Conservation (phyloP, 148 eudicot genomes). For the Silene uniflora region DNA sequence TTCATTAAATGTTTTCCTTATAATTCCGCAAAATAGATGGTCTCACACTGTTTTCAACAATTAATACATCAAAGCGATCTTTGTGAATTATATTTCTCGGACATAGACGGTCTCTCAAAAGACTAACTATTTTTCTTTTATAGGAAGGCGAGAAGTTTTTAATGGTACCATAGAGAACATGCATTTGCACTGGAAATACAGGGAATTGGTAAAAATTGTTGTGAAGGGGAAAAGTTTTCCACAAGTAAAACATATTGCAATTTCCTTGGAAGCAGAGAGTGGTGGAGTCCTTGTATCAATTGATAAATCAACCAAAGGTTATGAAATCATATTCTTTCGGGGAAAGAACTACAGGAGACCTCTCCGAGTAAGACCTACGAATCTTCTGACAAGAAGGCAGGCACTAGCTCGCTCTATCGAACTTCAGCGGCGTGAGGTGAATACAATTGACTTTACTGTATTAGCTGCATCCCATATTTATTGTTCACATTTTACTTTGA, state of each 20-base stretch:
- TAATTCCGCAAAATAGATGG: not conserved
- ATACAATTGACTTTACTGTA: not conserved
- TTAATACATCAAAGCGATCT: not conserved
- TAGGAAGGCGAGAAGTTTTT: conserved; percentile 80
- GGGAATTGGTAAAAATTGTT: conserved; percentile 79
- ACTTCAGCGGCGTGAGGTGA: conserved; percentile 91
- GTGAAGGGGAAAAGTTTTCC: conserved; percentile 57
- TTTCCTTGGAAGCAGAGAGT: conserved; percentile 81
- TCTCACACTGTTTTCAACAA: too few species aligned
- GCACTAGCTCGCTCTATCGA: conserved; percentile 93
- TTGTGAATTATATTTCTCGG: too few species aligned
- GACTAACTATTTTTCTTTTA: conserved; percentile 1
- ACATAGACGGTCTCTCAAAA: too few species aligned
- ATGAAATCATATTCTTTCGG: conserved; percentile 71
- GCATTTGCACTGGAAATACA: conserved; percentile 86
- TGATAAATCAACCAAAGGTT: conserved; percentile 73
- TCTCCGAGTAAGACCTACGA: conserved; percentile 48
- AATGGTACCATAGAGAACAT: conserved; percentile 84
- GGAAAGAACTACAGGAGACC: conserved; percentile 92
- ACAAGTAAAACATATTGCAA: conserved; percentile 77
- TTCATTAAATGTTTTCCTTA: conserved; percentile 6
- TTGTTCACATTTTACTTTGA: too few species aligned
- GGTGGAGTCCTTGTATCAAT: conserved; percentile 73
- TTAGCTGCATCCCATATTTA: too few species aligned
- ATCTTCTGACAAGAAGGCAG: conserved; percentile 74